Evolutionary conservation across 2,329 filamentous ascomycete species (phyloP).

Genomic region (Cytospora paraplurivora): DNA sequence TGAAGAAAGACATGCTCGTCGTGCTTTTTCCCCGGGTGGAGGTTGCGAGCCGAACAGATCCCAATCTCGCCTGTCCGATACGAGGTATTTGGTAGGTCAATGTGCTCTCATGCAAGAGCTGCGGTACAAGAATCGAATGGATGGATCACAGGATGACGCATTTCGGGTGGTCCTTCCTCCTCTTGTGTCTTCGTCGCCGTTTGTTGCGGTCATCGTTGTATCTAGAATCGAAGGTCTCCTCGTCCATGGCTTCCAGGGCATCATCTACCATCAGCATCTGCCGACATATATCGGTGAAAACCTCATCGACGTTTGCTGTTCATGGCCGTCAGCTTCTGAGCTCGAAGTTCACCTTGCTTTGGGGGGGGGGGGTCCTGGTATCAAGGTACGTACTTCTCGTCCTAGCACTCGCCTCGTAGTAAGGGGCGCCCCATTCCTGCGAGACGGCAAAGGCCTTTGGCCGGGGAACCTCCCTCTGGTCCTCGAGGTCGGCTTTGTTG

Average conservation of each 20-base stretch:
- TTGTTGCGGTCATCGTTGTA: slow-evolving; percentile 24
- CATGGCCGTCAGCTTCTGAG: slow-evolving; percentile 31
- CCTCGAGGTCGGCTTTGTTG: slow-evolving; percentile 89
- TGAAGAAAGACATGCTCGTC: not conserved
- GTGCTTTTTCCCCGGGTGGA: not conserved
- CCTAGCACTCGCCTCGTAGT: slow-evolving; percentile 87
- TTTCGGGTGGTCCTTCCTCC: slow-evolving; percentile 27
- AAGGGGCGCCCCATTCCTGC: slow-evolving; percentile 86
- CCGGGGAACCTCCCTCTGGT: slow-evolving; percentile 76
- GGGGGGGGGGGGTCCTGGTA: not conserved
- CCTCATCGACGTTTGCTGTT: slow-evolving; percentile 84
- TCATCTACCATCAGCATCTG: slow-evolving; percentile 80
- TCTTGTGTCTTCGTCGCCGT: slow-evolving; percentile 23
- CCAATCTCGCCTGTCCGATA: not conserved
- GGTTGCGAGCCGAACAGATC: not conserved
- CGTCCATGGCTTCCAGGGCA: slow-evolving; percentile 26
- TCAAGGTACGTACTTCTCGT: slow-evolving; percentile 60
- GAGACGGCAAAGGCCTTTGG: slow-evolving; percentile 81
- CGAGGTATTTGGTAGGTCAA: not conserved
- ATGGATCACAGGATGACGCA: slow-evolving; percentile 26
- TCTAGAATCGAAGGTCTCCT: slow-evolving; percentile 22
- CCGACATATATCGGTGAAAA: slow-evolving; percentile 81
- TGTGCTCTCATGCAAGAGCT: not conserved
- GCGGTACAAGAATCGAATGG: not conserved
- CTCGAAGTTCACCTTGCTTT: not conserved